Evolutionary conservation across 768 basidiomycete species (phyloP).

Genomic region (Auricularia heimuer): DNA sequence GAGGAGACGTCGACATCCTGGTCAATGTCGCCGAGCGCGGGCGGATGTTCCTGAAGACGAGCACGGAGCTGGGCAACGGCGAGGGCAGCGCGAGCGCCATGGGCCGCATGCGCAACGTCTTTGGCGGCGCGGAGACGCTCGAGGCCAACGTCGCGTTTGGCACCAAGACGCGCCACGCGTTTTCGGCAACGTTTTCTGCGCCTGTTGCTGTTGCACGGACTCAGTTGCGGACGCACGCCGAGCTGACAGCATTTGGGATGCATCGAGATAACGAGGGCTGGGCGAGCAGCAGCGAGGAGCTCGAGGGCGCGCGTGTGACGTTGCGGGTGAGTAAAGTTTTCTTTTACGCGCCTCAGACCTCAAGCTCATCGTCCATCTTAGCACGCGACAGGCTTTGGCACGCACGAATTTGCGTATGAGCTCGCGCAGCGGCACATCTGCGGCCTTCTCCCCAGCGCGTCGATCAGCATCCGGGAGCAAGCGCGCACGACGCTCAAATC

Average conservation of each 20-base stretch:
- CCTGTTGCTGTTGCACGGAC: constrained; percentile 39
- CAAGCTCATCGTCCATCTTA: background rate
- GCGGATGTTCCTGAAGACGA: constrained; percentile 64
- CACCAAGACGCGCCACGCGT: constrained; percentile 78
- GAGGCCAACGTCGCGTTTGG: constrained; percentile 77
- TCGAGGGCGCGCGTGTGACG: constrained; percentile 54
- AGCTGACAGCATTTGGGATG: constrained; percentile 58
- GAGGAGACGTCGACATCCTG: constrained; percentile 68
- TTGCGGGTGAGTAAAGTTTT: constrained; percentile 52
- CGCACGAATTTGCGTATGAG: constrained; percentile 80
- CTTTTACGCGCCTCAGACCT: constrained; percentile 29
- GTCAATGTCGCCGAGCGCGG: constrained; percentile 67
- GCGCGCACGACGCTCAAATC: constrained; percentile 80
- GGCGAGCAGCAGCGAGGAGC: constrained; percentile 59
- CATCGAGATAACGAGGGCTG: constrained; percentile 75
- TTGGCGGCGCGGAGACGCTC: constrained; percentile 85
- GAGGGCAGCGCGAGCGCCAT: constrained; percentile 88
- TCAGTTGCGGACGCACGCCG: constrained; percentile 56
- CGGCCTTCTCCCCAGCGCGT: constrained; percentile 62
- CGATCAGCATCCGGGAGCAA: constrained; percentile 75
- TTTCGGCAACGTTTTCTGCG: constrained; percentile 54
- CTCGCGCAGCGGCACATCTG: constrained; percentile 68
- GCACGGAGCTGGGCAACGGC: constrained; percentile 87
- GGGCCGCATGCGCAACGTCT: constrained; percentile 73
- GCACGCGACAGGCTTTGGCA: constrained; percentile 6